phyloP scores from a whole-genome alignment of 2,329 filamentous ascomycete species.

The Hysterium pulicare region DNA sequence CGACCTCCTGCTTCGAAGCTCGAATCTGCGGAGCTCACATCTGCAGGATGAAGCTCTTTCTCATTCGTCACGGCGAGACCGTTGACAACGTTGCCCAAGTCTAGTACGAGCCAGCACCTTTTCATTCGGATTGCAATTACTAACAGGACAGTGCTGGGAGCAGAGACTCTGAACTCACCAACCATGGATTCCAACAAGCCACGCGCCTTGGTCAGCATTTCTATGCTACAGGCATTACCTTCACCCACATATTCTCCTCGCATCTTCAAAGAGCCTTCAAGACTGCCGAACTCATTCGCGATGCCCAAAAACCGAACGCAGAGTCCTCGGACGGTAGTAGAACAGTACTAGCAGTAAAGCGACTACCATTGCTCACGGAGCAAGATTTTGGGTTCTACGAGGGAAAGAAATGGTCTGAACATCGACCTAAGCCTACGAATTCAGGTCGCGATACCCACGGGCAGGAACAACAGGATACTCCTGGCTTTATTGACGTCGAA shows the following conservation, averaged over 20 bases:
- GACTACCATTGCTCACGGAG: constrained; percentile 55
- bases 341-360: constrained; percentile 19
- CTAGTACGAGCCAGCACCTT: constrained; percentile 52
- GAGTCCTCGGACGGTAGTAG: constrained; percentile 2
- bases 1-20: no score
- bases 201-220: constrained; percentile 66
- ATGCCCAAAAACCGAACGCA: constrained; percentile 45
- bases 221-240: constrained; percentile 60
- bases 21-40: no score
- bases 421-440: constrained; percentile 35
- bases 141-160: constrained; percentile 64
- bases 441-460: constrained; percentile 39
- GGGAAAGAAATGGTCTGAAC: constrained; percentile 55
- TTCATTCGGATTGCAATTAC: constrained; percentile 6
- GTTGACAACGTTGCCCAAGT: constrained; percentile 81
- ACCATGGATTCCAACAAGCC: constrained; percentile 78
- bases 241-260: constrained; percentile 73
- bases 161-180: constrained; percentile 76
- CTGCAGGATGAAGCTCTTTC: constrained; percentile 61
- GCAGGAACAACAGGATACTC: constrained; percentile 38
- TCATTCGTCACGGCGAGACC: constrained; percentile 85
- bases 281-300: constrained; percentile 65
- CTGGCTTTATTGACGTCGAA: constrained; percentile 60
- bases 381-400: constrained; percentile 72
- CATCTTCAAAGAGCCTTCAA: constrained; percentile 69